These are phyloP conservation scores for Suillus subluteus DNA, from an alignment of 768 basidiomycete genomes.

Conservation along the genomic window DNA sequence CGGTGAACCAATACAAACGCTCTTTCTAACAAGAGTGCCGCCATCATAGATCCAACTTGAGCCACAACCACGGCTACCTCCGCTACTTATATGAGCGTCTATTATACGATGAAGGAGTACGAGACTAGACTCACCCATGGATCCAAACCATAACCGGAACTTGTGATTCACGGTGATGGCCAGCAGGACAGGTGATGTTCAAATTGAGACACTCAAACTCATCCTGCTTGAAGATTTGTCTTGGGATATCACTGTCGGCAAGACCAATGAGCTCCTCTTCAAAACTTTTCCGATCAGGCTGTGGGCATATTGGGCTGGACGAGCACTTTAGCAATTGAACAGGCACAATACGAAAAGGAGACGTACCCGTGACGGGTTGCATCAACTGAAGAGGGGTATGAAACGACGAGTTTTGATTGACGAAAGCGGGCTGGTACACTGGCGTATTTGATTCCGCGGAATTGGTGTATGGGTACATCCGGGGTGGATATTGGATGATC, in stretches of 20 bases:
- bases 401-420: slow-evolving; percentile 63
- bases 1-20: slow-evolving; percentile 63
- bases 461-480: slow-evolving; percentile 65
- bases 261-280: slow-evolving; percentile 70
- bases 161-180: slow-evolving; percentile 51
- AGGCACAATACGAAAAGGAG: slow-evolving; percentile 7
- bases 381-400: slow-evolving; percentile 61
- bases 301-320: slow-evolving; percentile 75
- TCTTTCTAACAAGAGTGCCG: slow-evolving; percentile 70
- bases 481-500: slow-evolving; percentile 62
- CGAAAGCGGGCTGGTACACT: slow-evolving; percentile 74
- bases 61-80: slow-evolving; percentile 72
- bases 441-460: slow-evolving; percentile 79
- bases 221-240: slow-evolving; percentile 60
- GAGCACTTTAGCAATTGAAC: slow-evolving; percentile 13
- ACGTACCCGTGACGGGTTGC: slow-evolving; percentile 70
- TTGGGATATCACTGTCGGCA: slow-evolving; percentile 52
- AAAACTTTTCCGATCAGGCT: slow-evolving; percentile 48
- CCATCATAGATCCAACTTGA: slow-evolving; percentile 81
- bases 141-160: slow-evolving; percentile 85
- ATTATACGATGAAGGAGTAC: slow-evolving; percentile 14
- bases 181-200: slow-evolving; percentile 77
- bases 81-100: slow-evolving; percentile 45
- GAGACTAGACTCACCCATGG: slow-evolving; percentile 67
- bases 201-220: slow-evolving; percentile 83